Evolutionary conservation across 2,329 filamentous ascomycete species (phyloP).

Genomic region (Exutisphaerella laricina): DNA sequence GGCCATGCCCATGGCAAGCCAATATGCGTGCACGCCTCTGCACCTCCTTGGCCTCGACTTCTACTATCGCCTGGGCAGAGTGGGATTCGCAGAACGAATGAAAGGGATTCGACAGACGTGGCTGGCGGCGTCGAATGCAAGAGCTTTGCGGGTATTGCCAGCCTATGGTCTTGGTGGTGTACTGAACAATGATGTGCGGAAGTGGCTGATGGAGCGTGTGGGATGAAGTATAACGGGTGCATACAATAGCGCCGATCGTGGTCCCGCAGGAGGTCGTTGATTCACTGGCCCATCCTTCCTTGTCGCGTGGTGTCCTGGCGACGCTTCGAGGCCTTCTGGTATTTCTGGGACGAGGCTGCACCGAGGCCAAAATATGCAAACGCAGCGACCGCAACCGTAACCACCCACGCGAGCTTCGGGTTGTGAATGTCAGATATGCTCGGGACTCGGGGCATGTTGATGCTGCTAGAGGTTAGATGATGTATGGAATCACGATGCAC

Average conservation of each 20-base stretch:
- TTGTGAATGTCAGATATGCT: conserved; percentile 1
- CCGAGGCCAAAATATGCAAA: conserved; percentile 1
- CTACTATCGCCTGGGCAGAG: conserved; percentile 14
- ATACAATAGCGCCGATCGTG: not conserved
- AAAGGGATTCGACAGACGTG: conserved; percentile 12
- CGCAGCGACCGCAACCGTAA: not conserved
- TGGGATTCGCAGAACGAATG: conserved; percentile 9
- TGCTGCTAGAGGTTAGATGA: not conserved
- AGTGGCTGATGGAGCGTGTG: conserved; percentile 3
- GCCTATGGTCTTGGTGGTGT: conserved; percentile 22
- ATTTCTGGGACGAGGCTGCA: not conserved
- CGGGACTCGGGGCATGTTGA: not conserved
- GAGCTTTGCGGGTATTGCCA: conserved; percentile 19
- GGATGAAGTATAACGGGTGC: not conserved
- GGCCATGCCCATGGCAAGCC: conserved; percentile 16
- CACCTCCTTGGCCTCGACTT: conserved; percentile 22
- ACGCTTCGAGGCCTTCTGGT: not conserved
- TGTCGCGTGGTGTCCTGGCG: not conserved
- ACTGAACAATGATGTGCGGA: conserved; percentile 13
- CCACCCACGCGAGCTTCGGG: conserved; percentile 1
- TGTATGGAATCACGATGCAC: no score
- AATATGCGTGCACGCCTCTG: conserved; percentile 20
- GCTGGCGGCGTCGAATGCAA: conserved; percentile 15
- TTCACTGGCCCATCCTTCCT: not conserved
- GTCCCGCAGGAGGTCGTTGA: not conserved